Base-by-base conservation (phyloP, 441 rosid species). In the Eutrema salsugineum region DNA sequence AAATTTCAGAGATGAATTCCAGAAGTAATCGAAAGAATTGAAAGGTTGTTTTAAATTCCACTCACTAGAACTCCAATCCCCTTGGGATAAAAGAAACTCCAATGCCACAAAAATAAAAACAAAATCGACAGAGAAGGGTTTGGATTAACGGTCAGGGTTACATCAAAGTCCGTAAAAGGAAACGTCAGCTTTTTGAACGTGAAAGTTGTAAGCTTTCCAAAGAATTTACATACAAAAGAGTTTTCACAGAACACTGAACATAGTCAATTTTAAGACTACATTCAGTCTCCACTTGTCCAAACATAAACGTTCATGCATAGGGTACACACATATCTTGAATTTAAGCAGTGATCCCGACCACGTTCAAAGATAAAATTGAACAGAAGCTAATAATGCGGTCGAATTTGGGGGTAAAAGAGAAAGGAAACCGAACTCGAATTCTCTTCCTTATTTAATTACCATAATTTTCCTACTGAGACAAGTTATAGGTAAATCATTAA, bases 221-320 rank as follows among this genome's bases (percentile, higher is more conserved):
- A 36, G 22, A 24, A 32, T n/a, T 30, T 43, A 17, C 39, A 35
- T 55, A 57, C 58, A 64, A 54, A 28, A 44, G 49, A n/a, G 20
- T 16, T 59, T 27, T 38, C 17, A 14, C 10, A 22, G 7, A 10
- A 43, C 59, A 65, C 35, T 66, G 78, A 58, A 73, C 55, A 49
- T 49, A 66, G 68, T 58, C 68, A 32, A 59, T 40, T 58, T 66
- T 8, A n/a, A n/a, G 66, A 58, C 78, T 68, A 66, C 63, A 59
- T 73, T 58, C 77, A 66, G 17, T 20, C 47, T 58, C 67, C 67
- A 73, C 47, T 49, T 40, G 61, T 49, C 62, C 30, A 39, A 49
- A 40, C 44, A 65, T 46, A 51, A 40, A 38, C 67, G 12, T 8
- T 28, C 33, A 59, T 30, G 22, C 61, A 33, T 24, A 35, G 2